phyloP scores from a whole-genome alignment of 2,329 filamentous ascomycete species.

The Iodosphaeria phyllophila region DNA sequence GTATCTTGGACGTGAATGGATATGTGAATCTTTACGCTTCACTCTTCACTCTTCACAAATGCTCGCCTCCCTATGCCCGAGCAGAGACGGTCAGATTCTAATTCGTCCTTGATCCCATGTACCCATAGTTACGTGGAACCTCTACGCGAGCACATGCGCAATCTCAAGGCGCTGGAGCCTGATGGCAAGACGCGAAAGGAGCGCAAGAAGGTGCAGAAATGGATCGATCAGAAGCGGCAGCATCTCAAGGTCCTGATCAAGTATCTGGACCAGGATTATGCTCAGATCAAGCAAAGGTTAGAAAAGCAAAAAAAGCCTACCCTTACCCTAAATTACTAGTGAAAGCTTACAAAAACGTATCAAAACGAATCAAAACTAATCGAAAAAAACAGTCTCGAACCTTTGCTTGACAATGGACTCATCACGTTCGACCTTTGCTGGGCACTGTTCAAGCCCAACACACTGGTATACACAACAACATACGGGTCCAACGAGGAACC shows the following conservation, averaged over 20 bases:
- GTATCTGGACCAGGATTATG: conserved; percentile 70
- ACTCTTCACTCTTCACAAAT: no score
- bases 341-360: no score
- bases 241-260: conserved; percentile 56
- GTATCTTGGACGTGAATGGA: conserved; percentile 9
- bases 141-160: conserved; percentile 43
- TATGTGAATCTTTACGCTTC: no score
- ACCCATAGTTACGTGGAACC: conserved; percentile 53
- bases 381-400: conserved; percentile 40
- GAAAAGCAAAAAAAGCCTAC: no score
- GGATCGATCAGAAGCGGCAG: conserved; percentile 35
- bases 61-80: no score
- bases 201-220: conserved; percentile 41
- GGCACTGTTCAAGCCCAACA: conserved; percentile 79
- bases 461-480: conserved; percentile 57
- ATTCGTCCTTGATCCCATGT: no score
- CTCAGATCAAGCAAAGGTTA: conserved; percentile 48
- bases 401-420: conserved; percentile 61
- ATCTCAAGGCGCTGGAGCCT: conserved; percentile 38
- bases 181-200: conserved; percentile 30
- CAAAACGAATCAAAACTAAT: no score
- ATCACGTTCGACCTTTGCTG: conserved; percentile 82
- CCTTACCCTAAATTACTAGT: no score
- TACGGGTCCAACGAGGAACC: conserved; percentile 64
- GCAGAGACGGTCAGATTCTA: no score